Evolutionary conservation across 176 grass and related monocot species (phyloP).

Genomic region (Aegilops speltoides): DNA sequence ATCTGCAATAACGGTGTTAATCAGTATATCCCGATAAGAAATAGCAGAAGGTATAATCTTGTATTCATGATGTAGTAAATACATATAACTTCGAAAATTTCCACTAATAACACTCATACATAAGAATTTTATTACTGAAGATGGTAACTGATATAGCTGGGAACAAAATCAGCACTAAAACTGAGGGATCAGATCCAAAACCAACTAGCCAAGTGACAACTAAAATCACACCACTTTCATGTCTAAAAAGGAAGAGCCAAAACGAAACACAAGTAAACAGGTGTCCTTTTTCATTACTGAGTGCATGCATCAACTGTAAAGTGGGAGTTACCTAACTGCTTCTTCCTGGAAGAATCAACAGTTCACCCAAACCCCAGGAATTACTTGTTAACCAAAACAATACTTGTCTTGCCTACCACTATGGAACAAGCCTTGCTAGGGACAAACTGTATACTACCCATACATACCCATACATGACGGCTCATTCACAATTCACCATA

Average conservation of each 20-base stretch:
- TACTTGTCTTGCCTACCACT: not conserved
- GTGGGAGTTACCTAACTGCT: not conserved
- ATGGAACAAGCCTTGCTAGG: not conserved
- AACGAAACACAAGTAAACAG: not conserved
- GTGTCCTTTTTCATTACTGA: not conserved
- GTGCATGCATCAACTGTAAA: not conserved
- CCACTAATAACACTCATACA: not conserved
- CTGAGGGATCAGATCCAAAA: not conserved
- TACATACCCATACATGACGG: not conserved
- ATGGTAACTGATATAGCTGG: not conserved
- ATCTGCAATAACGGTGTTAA: constrained; percentile 58
- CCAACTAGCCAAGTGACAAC: not conserved
- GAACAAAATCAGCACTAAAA: not conserved
- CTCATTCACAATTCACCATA: not conserved
- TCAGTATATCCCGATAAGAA: constrained; percentile 26
- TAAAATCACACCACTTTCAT: not conserved
- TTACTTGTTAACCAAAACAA: not conserved
- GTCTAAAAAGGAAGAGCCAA: not conserved
- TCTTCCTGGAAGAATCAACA: not conserved
- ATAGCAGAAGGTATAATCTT: not conserved
- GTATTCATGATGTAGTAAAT: constrained; percentile 14
- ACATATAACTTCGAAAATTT: not conserved
- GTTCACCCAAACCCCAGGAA: not conserved
- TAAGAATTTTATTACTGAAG: not conserved
- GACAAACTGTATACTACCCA: not conserved